A percentile compares a stretch with the other conserved stretches of the same genome.
phyloP scores from a whole-genome alignment of 441 rosid genomes.

The Raphanus hybrid region DNA sequence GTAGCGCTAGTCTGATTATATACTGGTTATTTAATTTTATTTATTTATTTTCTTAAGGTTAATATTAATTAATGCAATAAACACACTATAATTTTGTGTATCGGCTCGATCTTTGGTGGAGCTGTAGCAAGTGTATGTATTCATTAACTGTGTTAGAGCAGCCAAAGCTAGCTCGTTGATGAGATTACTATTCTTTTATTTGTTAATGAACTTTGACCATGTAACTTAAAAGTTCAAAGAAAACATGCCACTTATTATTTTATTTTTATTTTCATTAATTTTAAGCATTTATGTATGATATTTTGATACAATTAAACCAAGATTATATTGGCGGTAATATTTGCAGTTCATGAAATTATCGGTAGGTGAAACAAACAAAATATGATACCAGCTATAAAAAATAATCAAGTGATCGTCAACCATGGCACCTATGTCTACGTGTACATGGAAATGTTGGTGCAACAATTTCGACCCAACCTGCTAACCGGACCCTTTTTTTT shows the following conservation, averaged over 20 bases:
- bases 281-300: not conserved
- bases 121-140: conserved; percentile 32
- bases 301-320: not conserved
- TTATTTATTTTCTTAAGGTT: not conserved
- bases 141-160: conserved; percentile 22
- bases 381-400: not conserved
- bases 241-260: not conserved
- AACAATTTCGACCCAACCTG: conserved; percentile 32
- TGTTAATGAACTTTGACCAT: not conserved
- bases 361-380: not conserved
- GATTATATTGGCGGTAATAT: not conserved
- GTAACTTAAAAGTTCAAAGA: not conserved
- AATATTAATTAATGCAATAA: not conserved
- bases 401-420: not conserved
- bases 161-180: not conserved
- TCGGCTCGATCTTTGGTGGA: not conserved
- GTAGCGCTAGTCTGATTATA: not conserved
- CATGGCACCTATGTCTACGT: conserved; percentile 17
- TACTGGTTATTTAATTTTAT: conserved; percentile 7
- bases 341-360: not conserved
- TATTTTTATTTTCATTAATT: not conserved
- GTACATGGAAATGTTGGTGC: conserved; percentile 33
- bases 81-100: conserved; percentile 10
- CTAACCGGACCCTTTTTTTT: conserved; percentile 31
- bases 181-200: no score